Evolutionary conservation across 768 basidiomycete species (phyloP), one percentile per base, ranked within the genome.

Genomic region (Collybia mongolica): DNA sequence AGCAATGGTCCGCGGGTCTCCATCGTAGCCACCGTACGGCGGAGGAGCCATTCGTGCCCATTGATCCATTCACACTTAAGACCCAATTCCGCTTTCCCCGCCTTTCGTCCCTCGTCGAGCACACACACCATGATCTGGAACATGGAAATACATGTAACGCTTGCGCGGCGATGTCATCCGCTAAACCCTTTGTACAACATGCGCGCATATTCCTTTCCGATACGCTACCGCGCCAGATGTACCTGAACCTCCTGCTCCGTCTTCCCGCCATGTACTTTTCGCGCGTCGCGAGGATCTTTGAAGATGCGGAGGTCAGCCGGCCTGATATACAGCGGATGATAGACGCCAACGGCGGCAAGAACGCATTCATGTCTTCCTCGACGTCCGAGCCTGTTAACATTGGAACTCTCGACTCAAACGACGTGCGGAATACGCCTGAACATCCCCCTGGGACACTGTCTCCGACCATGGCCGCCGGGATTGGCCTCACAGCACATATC

Each of bases 221-320:
- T 52, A 71, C 68, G 11, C 60, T 79, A 5, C 75, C 73, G 11
- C 64, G 75, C 14, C 63, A 74, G 38, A 35, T 55, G 38, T 60
- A 60, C 47, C 52, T 60, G 2, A 48, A 57, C 44, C 39, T 60
- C 37, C 78, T 91, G 6, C 73, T 91, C 15, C 78, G 83, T 14
- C 75, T 92, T n/a, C 90, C 90, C 1, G 79, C 85, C 0, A 72
- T 90, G 58, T 92, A 92, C 60, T 92, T 90, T 65, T 79, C 84
- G 2, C 83, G 90, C 2, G 90, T 92, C 19, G 80, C 86, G 2
- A 76, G 81, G 42, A 79, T 91, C 22, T 90, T 90, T 54, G 79
- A 86, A 56, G 87, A 89, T 49, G 88, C 89, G 2, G 84, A 91
- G 47, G 77, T 92, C 44, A 88, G 87, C 60, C 76, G 75, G 53